A percentile compares a stretch with the other conserved stretches of the same genome.
phyloP scores from a whole-genome alignment of 202 grass and related monocot species.

The Miscanthus sacchariflorus region DNA sequence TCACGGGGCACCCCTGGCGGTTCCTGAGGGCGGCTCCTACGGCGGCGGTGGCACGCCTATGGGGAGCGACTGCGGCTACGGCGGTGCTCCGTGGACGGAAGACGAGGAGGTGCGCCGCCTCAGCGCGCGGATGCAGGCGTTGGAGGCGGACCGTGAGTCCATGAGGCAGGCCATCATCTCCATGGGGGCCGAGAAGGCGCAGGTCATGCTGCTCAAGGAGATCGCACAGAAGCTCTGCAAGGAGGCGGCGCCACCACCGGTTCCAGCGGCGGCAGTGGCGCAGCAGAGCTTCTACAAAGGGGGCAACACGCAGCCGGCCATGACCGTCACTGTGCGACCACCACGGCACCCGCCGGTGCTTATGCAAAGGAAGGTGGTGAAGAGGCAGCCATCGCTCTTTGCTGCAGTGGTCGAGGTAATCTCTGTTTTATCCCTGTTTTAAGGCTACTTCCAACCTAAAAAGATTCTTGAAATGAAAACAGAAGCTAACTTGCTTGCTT shows the following conservation, averaged over 20 bases:
- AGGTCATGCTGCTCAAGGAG: constrained; percentile 83
- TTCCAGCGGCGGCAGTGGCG: constrained; percentile 5
- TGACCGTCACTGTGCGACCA: constrained; percentile 40
- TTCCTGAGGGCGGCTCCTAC: constrained; percentile 41
- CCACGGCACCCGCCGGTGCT: constrained; percentile 31
- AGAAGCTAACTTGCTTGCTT: background rate
- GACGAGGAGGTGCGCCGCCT: constrained; percentile 74
- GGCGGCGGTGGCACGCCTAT: constrained; percentile 32
- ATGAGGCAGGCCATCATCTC: constrained; percentile 79
- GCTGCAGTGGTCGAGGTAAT: constrained; percentile 68
- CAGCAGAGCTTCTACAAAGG: constrained; percentile 51
- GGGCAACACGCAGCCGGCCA: constrained; percentile 5
- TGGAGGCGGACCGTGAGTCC: constrained; percentile 88
- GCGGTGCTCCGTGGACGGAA: constrained; percentile 40
- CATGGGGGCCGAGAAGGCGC: constrained; percentile 87
- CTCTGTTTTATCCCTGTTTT: background rate
- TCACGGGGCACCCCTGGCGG: constrained; percentile 50
- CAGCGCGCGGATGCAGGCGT: constrained; percentile 62
- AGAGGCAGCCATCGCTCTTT: constrained; percentile 51
- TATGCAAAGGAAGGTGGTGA: constrained; percentile 68
- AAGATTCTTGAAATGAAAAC: background rate
- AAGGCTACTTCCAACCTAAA: background rate
- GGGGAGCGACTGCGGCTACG: constrained; percentile 29
- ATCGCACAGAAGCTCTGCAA: constrained; percentile 88
- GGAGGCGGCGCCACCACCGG: constrained; percentile 36